Evolutionary conservation across 495 filamentous ascomycete species (phyloP).

Genomic region (Neurospora africana): DNA sequence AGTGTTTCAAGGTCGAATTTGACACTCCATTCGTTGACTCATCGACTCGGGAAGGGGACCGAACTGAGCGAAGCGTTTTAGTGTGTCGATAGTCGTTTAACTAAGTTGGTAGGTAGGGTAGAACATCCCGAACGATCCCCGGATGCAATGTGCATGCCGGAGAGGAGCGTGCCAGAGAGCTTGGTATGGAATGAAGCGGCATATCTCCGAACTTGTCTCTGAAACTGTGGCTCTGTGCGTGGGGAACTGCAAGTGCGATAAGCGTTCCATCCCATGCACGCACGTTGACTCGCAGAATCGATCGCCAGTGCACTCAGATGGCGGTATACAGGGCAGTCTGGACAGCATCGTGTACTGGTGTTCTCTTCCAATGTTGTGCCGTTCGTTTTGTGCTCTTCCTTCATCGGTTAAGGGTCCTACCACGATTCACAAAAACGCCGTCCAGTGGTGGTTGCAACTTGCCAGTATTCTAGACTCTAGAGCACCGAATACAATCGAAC

Average conservation of each 20-base stretch:
- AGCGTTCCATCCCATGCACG: not conserved
- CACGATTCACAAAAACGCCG: too few species aligned
- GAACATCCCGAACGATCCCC: not conserved
- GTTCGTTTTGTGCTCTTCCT: too few species aligned
- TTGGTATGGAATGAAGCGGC: not conserved
- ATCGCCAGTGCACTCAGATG: too few species aligned
- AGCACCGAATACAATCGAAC: too few species aligned
- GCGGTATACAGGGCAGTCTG: too few species aligned
- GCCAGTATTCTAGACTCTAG: too few species aligned
- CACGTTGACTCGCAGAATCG: not conserved
- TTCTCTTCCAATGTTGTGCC: too few species aligned
- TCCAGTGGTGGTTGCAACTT: too few species aligned
- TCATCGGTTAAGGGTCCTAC: too few species aligned
- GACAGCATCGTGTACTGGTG: too few species aligned
- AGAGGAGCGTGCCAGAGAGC: not conserved
- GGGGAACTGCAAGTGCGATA: too few species aligned
- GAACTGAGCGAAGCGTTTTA: not conserved
- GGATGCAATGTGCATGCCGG: not conserved
- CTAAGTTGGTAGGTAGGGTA: not conserved
- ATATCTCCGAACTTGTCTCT: not conserved
- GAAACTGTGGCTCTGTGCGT: not conserved
- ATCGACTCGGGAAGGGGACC: not conserved
- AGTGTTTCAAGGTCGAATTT: not conserved
- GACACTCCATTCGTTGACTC: not conserved
- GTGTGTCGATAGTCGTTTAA: not conserved